Evolutionary conservation across 177 flowering plant genomes (phyloP), one percentile per base, ranked within the genome.

Genomic region (Vitis hybrid): DNA sequence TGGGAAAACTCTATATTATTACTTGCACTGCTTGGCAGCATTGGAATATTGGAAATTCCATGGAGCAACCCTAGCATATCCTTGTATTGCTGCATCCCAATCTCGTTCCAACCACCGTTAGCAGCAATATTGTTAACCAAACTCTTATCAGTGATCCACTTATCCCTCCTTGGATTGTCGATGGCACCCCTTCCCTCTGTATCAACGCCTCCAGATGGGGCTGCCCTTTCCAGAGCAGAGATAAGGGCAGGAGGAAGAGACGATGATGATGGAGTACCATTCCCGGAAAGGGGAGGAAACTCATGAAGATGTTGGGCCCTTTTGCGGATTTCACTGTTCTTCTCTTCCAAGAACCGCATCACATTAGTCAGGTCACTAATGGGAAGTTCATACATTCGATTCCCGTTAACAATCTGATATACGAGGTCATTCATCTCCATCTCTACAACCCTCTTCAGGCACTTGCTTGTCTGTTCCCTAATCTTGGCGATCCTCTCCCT

Each of bases 401-500:
- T 58, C 2, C 73, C 83, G 0, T 56, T 64, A 20, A 24, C 4
- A 5, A 82, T 2, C n/a, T 74, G 74, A 10, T 50, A 17, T 77
- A 82, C 66, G 61, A 79, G 20, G 10, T 53, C 11, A 20, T 4
- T 11, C 48, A 67, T 20, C 56, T 70, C 77, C 27, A 57, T 51
- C 41, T 74, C 79, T 14, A 35, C 51, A 60, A 55, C 70, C 59
- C 49, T 73, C 58, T 7, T 68, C 4, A 15, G 32, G 3, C n/a
- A 18, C 67, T 71, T 82, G 27, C 17, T 52, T 9, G 70, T 3
- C 17, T 75, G 73, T 0, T 71, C 70, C 11, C 59, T 14, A 18
- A 61, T 4, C 52, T 80, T 75, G 11, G 17, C 48, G 2, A 64
- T 9, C 27, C 74, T 66, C 9, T 81, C 82, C n/a, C 10, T 58